These are phyloP conservation scores for Alternaria sp. DNA, from an alignment of 2,329 filamentous ascomycete species.

Conservation along the genomic window DNA sequence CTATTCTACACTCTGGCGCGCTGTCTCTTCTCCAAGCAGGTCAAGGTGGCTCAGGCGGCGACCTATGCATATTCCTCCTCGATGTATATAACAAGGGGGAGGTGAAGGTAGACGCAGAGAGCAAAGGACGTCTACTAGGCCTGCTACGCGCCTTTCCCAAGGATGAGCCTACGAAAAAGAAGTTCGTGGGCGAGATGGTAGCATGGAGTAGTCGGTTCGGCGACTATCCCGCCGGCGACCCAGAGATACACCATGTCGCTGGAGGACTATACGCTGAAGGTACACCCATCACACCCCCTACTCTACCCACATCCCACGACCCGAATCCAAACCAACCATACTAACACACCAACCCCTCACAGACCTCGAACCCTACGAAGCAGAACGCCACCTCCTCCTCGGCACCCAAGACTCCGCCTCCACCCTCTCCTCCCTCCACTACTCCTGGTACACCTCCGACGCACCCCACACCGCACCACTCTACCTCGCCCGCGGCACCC, in stretches of 20 bases:
- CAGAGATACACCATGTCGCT: constrained; percentile 91
- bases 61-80: constrained; percentile 84
- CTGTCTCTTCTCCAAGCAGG: constrained; percentile 86
- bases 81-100: constrained; percentile 91
- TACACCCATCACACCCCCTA: constrained; percentile 34
- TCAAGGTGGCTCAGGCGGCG: constrained; percentile 92
- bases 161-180: constrained; percentile 90
- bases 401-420: constrained; percentile 89
- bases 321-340: neutral
- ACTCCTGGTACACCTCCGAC: constrained; percentile 90
- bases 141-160: constrained; percentile 80
- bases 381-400: constrained; percentile 85
- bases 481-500: constrained; percentile 83
- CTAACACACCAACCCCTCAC: neutral
- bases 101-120: constrained; percentile 75
- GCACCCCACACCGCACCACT: constrained; percentile 85
- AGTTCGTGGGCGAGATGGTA: constrained; percentile 86
- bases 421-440: constrained; percentile 82
- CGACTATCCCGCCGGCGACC: constrained; percentile 88
- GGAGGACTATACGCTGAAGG: constrained; percentile 86
- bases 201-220: constrained; percentile 88
- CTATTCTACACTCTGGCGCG: constrained; percentile 84
- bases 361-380: constrained; percentile 92
- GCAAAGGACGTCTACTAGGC: constrained; percentile 76
- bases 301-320: no score